phyloP scores from a whole-genome alignment of 208 protist species.

The Crithidia fasciculata region DNA sequence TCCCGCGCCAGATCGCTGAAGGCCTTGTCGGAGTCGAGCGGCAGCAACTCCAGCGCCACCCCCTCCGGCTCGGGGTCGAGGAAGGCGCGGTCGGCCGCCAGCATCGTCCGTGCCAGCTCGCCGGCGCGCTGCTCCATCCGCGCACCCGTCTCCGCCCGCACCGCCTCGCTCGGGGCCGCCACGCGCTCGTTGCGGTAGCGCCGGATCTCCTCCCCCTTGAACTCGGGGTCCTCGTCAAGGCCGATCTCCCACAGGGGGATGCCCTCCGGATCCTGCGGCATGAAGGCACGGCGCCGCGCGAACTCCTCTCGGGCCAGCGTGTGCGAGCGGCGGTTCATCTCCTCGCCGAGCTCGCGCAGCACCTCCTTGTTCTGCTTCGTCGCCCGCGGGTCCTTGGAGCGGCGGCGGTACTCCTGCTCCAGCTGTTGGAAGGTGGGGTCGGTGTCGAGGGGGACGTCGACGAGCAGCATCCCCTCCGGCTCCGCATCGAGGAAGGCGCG shows the following conservation, averaged over 20 bases:
- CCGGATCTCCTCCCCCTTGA: slow-evolving; percentile 75
- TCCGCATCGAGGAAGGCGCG: slow-evolving; percentile 78
- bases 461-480: slow-evolving; percentile 84
- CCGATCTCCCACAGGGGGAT: slow-evolving; percentile 70
- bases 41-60: slow-evolving; percentile 73
- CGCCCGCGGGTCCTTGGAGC: slow-evolving; percentile 52
- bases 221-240: slow-evolving; percentile 80
- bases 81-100: slow-evolving; percentile 73
- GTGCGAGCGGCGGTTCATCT: slow-evolving; percentile 80
- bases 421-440: slow-evolving; percentile 71
- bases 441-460: slow-evolving; percentile 81
- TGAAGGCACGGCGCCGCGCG: slow-evolving; percentile 66
- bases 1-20: slow-evolving; percentile 69
- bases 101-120: slow-evolving; percentile 61
- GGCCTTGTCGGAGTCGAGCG: slow-evolving; percentile 66
- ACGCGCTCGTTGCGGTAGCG: slow-evolving; percentile 58
- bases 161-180: slow-evolving; percentile 14
- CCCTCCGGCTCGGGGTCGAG: slow-evolving; percentile 79
- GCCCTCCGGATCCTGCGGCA: slow-evolving; percentile 76
- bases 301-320: slow-evolving; percentile 73
- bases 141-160: slow-evolving; percentile 46
- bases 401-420: slow-evolving; percentile 77
- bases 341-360: slow-evolving; percentile 60
- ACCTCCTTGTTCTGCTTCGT: slow-evolving; percentile 70
- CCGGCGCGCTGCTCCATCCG: slow-evolving; percentile 53